These are phyloP conservation scores for Rhododendron mucronatum DNA, from an alignment of 148 eudicot species.

Conservation along the genomic window DNA sequence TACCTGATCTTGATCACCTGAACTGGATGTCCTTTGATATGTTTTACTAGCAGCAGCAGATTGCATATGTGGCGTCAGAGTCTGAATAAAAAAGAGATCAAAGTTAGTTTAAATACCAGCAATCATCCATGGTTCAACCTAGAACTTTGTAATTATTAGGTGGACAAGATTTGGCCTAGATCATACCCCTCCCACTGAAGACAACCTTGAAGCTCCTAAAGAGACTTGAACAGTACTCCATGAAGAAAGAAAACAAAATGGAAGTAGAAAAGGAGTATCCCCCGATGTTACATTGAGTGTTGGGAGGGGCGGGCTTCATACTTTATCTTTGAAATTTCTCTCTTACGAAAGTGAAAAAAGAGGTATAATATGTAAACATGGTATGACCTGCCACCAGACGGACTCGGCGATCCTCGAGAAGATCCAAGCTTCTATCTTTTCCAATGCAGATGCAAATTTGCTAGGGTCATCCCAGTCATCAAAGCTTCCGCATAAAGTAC, in stretches of 20 bases:
- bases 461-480: constrained; percentile 56
- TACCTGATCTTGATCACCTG: constrained; percentile 51
- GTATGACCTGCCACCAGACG: constrained; percentile 95
- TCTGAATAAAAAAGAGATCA: constrained; percentile 30
- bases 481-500: constrained; percentile 13
- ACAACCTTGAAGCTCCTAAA: not conserved
- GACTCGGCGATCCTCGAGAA: constrained; percentile 82
- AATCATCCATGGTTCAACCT: not conserved
- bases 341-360: not conserved
- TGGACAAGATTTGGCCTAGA: not conserved
- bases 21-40: constrained; percentile 47
- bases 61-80: constrained; percentile 78
- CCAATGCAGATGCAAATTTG: constrained; percentile 53
- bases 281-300: not conserved
- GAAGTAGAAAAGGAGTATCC: not conserved
- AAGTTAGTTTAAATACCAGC: not conserved
- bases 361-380: not conserved
- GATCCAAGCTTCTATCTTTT: constrained; percentile 82
- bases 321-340: not conserved
- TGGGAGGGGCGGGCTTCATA: not conserved
- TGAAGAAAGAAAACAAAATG: constrained; percentile 3
- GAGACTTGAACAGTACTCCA: not conserved
- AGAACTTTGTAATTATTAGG: not conserved
- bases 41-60: constrained; percentile 53
- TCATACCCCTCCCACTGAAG: not conserved